phyloP scores from a whole-genome alignment of 2,329 filamentous ascomycete species.

The Aspergillus sergii region DNA sequence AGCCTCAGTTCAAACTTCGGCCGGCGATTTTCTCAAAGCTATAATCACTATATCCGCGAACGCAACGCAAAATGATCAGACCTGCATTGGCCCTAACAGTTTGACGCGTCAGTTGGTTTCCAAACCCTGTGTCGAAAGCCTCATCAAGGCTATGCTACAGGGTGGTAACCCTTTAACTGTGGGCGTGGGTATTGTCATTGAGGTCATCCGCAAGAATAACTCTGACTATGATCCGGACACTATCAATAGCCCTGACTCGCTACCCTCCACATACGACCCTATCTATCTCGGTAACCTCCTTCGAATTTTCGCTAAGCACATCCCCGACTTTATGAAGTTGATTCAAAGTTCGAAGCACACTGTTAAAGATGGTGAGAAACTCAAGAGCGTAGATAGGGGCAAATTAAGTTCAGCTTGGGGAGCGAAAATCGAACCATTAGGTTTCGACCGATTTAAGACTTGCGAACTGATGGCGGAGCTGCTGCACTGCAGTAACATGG shows the following conservation, averaged over 20 bases:
- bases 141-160: slow-evolving; percentile 89
- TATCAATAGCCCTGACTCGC: slow-evolving; percentile 74
- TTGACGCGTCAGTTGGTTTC: slow-evolving; percentile 94
- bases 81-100: slow-evolving; percentile 98
- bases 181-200: slow-evolving; percentile 94
- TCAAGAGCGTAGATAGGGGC: slow-evolving; percentile 67
- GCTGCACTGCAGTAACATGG: slow-evolving; percentile 98
- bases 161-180: slow-evolving; percentile 95
- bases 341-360: slow-evolving; percentile 73
- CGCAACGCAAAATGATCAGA: slow-evolving; percentile 95
- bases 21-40: slow-evolving; percentile 95
- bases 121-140: slow-evolving; percentile 74
- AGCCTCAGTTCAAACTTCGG: slow-evolving; percentile 91
- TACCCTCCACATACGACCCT: slow-evolving; percentile 83
- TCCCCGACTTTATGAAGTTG: slow-evolving; percentile 90
- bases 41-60: slow-evolving; percentile 99
- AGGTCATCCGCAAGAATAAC: slow-evolving; percentile 99
- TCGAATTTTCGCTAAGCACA: slow-evolving; percentile 83
- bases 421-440: slow-evolving; percentile 85
- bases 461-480: slow-evolving; percentile 98
- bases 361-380: slow-evolving; percentile 58
- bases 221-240: slow-evolving; percentile 95
- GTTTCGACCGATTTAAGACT: slow-evolving; percentile 98
- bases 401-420: slow-evolving; percentile 87
- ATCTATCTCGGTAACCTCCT: slow-evolving; percentile 93